Conservation (phyloP, 2,329 filamentous ascomycete genomes). For the Leptoxyphium fumago region DNA sequence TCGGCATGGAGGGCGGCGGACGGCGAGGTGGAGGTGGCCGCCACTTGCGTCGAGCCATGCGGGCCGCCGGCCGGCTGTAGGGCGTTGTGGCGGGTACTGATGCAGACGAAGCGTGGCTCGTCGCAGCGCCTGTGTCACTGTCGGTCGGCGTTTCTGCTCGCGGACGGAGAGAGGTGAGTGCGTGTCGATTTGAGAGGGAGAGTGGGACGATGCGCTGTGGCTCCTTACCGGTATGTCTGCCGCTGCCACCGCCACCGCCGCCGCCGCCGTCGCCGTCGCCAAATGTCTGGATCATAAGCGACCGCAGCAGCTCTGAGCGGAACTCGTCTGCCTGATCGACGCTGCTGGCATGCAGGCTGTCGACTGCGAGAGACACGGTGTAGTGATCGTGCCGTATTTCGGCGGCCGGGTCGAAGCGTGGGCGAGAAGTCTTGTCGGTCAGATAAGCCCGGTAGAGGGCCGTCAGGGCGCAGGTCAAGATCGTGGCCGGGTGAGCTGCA, state of each 20-base stretch:
- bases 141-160: not conserved
- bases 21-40: no score
- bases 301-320: not conserved
- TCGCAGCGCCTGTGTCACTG: not conserved
- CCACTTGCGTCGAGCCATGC: not conserved
- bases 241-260: no score
- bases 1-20: not conserved
- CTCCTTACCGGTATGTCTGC: not conserved
- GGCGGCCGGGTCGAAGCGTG: not conserved
- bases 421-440: not conserved
- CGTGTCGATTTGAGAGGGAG: not conserved
- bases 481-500: conserved; percentile 1
- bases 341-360: not conserved
- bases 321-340: not conserved
- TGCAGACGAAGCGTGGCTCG: not conserved
- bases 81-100: not conserved
- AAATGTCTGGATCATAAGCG: not conserved
- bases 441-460: conserved; percentile 2
- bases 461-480: conserved; percentile 3
- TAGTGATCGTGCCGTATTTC: not conserved
- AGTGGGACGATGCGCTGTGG: not conserved
- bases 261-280: not conserved
- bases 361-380: not conserved
- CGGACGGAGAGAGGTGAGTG: not conserved
- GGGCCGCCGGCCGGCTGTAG: not conserved